Evolutionary conservation across 441 rosid species (phyloP).

Genomic region (Pelargonium citronellum): DNA sequence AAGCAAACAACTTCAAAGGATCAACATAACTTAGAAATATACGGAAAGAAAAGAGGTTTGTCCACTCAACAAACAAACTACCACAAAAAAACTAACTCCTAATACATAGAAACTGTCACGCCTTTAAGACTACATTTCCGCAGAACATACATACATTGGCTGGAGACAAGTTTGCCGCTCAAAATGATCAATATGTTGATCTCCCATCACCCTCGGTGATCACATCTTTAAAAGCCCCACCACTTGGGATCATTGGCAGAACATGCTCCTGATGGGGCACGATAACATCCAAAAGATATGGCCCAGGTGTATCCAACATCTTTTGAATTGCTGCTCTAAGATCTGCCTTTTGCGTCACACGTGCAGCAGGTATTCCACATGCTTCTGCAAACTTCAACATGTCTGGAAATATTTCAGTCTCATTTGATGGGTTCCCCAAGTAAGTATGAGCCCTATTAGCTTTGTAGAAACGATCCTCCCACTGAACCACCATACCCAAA

Average conservation of each 20-base stretch:
- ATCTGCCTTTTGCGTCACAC: conserved; percentile 57
- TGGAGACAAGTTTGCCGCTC: not conserved
- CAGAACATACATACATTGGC: conserved; percentile 10
- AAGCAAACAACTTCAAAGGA: too few relatives aligned
- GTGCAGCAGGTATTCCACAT: conserved; percentile 79
- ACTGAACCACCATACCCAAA: conserved; percentile 92
- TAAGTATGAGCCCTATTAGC: conserved; percentile 87
- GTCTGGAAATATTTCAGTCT: conserved; percentile 70
- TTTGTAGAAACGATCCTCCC: conserved; percentile 94
- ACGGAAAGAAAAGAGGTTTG: not conserved
- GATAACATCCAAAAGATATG: conserved; percentile 76
- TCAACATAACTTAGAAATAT: not conserved
- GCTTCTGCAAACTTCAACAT: conserved; percentile 80
- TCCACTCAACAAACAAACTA: not conserved
- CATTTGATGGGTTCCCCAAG: conserved; percentile 65
- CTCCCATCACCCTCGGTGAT: conserved; percentile 89
- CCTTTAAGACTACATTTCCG: conserved; percentile 1
- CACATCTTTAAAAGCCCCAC: conserved; percentile 74
- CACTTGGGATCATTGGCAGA: conserved; percentile 92
- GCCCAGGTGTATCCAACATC: conserved; percentile 89
- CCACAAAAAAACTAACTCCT: not conserved
- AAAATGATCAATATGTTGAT: conserved; percentile 31
- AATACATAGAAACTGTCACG: not conserved
- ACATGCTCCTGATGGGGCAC: conserved; percentile 97
- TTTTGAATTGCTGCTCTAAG: conserved; percentile 66